These are phyloP conservation scores for Ustulina deusta DNA, from an alignment of 2,329 filamentous ascomycete species.

Conservation along the genomic window DNA sequence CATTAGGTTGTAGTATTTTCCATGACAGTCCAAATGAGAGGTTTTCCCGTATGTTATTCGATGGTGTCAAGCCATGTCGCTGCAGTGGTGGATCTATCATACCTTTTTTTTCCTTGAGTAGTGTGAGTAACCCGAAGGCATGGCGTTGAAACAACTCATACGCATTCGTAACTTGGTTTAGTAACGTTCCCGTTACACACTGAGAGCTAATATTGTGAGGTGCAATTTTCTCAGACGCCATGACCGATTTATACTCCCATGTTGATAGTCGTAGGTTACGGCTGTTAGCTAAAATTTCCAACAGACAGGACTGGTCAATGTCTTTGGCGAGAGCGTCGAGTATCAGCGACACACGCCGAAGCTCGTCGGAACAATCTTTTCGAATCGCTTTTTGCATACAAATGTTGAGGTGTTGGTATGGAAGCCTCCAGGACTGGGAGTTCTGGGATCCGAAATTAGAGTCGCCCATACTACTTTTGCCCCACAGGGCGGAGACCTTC, in stretches of 20 bases:
- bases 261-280: conserved; percentile 15
- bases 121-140: conserved; percentile 1
- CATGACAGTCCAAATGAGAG: background rate
- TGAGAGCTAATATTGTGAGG: conserved; percentile 13
- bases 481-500: too few species aligned
- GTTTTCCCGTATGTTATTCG: conserved; percentile 31
- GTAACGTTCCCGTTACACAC: conserved; percentile 19
- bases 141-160: background rate
- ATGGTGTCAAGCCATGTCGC: conserved; percentile 29
- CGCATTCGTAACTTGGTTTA: conserved; percentile 25
- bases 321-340: conserved; percentile 16
- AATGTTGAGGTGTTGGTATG: too few species aligned
- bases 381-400: too few species aligned
- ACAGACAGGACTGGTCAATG: background rate
- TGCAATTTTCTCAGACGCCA: conserved; percentile 18
- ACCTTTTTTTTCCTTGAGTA: background rate
- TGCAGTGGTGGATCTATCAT: too few species aligned
- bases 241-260: conserved; percentile 22
- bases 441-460: too few species aligned
- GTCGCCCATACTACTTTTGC: too few species aligned
- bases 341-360: conserved; percentile 22
- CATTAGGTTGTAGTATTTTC: conserved; percentile 1
- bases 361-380: conserved; percentile 6
- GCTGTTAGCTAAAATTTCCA: conserved; percentile 3
- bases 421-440: too few species aligned